Conservation (phyloP, 2,329 filamentous ascomycete genomes). For the Cordyceps militaris region DNA sequence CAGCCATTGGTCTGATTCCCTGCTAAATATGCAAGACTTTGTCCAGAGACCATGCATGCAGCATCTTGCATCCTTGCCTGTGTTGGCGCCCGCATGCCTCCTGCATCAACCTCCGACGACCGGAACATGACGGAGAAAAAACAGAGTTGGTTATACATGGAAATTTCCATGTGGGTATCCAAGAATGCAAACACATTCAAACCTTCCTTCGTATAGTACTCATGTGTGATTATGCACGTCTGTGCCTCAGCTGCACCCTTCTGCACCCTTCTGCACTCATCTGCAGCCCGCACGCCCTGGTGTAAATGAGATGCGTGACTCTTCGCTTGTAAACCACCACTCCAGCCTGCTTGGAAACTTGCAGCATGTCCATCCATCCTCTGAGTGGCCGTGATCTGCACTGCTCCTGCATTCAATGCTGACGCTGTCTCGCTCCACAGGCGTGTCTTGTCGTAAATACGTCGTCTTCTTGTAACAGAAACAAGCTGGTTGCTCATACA, state of each 20-base stretch:
- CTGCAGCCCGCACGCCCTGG: neutral
- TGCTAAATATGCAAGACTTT: too few relatives aligned
- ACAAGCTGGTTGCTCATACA: neutral
- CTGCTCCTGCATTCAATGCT: neutral
- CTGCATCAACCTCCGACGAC: neutral
- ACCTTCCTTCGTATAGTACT: neutral
- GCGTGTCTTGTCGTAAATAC: constrained; percentile 2
- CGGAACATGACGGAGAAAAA: neutral
- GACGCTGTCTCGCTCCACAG: constrained; percentile 3
- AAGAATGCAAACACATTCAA: neutral
- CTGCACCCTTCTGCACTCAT: neutral
- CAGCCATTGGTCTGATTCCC: too few relatives aligned
- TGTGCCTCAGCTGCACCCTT: neutral
- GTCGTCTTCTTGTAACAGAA: constrained; percentile 3
- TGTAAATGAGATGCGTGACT: constrained; percentile 2
- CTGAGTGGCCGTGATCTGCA: neutral
- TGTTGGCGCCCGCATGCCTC: neutral
- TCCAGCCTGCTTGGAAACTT: constrained; percentile 2
- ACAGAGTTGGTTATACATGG: neutral
- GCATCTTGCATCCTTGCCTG: neutral
- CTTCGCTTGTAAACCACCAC: constrained; percentile 10
- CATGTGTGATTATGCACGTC: neutral
- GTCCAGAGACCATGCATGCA: too few relatives aligned
- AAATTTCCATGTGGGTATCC: constrained; percentile 1
- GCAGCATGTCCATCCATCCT: neutral